phyloP scores from a whole-genome alignment of 805 yeast species.

The Candida sakaeoensis region DNA sequence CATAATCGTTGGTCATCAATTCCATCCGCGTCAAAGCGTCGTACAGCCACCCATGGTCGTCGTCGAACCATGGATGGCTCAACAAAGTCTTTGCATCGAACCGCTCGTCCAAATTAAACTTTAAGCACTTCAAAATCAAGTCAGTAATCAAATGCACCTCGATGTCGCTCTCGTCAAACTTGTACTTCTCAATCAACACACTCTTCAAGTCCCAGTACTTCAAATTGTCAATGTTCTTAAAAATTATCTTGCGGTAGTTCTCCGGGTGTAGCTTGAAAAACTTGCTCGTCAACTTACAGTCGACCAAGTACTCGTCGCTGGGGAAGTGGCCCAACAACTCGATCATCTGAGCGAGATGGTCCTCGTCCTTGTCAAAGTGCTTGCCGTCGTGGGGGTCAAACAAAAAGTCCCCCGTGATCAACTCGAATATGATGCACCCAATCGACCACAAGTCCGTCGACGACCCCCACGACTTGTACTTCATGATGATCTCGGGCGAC shows the following conservation, averaged over 20 bases:
- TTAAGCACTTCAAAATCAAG: slow-evolving; percentile 49
- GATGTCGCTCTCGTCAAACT: slow-evolving; percentile 31
- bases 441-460: slow-evolving; percentile 60
- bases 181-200: slow-evolving; percentile 48
- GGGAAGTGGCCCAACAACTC: slow-evolving; percentile 49
- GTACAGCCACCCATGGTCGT: slow-evolving; percentile 6
- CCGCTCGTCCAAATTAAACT: slow-evolving; percentile 45
- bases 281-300: slow-evolving; percentile 37
- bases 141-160: slow-evolving; percentile 39
- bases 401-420: slow-evolving; percentile 58
- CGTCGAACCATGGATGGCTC: slow-evolving; percentile 49
- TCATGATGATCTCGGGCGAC: slow-evolving; percentile 65
- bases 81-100: slow-evolving; percentile 53
- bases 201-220: slow-evolving; percentile 50
- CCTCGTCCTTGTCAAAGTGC: slow-evolving; percentile 51
- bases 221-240: slow-evolving; percentile 44
- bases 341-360: slow-evolving; percentile 59
- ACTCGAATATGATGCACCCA: slow-evolving; percentile 57
- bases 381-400: slow-evolving; percentile 58
- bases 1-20: slow-evolving; percentile 22
- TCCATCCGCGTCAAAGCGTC: slow-evolving; percentile 10
- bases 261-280: slow-evolving; percentile 34
- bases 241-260: slow-evolving; percentile 21
- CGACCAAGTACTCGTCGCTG: slow-evolving; percentile 33
- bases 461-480: slow-evolving; percentile 53